These are phyloP conservation scores for Fusarium sp. DNA, from an alignment of 2,329 filamentous ascomycete species.

Conservation along the genomic window DNA sequence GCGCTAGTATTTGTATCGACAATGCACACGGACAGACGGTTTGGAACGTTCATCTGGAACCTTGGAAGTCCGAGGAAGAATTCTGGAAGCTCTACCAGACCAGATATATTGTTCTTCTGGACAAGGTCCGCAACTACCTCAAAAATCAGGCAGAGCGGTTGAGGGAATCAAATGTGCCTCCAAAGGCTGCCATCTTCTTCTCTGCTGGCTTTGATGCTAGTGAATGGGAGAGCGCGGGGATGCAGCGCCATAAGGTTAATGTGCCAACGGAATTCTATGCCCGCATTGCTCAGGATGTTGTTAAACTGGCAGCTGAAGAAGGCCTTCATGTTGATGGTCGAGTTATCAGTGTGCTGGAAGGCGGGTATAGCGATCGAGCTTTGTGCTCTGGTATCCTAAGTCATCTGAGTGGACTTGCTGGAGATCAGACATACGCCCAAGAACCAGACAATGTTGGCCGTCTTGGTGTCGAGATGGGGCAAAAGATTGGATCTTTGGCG, in stretches of 20 bases:
- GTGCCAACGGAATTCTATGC: constrained; percentile 98
- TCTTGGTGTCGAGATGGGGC: constrained; percentile 70
- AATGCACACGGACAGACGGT: constrained; percentile 93
- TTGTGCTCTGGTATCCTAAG: constrained; percentile 89
- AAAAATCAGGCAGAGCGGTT: constrained; percentile 77
- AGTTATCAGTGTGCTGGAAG: constrained; percentile 93
- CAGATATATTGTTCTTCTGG: constrained; percentile 80
- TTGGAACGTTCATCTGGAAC: constrained; percentile 94
- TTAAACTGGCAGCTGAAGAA: constrained; percentile 83
- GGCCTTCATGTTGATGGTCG: constrained; percentile 83
- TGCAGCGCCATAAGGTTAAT: constrained; percentile 96
- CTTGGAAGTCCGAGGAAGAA: constrained; percentile 84
- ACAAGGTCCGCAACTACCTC: constrained; percentile 86
- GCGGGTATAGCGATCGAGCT: constrained; percentile 94
- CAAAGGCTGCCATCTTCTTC: constrained; percentile 90
- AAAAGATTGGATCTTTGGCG: constrained; percentile 59
- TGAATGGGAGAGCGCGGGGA: constrained; percentile 90
- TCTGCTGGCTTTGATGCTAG: constrained; percentile 98
- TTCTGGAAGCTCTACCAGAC: constrained; percentile 91
- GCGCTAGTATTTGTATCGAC: constrained; percentile 93
- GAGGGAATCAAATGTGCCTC: constrained; percentile 67
- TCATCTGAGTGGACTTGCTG: constrained; percentile 85
- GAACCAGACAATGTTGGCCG: constrained; percentile 53
- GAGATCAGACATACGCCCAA: constrained; percentile 61
- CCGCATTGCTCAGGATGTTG: constrained; percentile 86